Percentiles rank a stretch among this genome's conserved stretches.
Conservation (phyloP, 495 filamentous ascomycete genomes). For the Gamarada debralockiae region DNA sequence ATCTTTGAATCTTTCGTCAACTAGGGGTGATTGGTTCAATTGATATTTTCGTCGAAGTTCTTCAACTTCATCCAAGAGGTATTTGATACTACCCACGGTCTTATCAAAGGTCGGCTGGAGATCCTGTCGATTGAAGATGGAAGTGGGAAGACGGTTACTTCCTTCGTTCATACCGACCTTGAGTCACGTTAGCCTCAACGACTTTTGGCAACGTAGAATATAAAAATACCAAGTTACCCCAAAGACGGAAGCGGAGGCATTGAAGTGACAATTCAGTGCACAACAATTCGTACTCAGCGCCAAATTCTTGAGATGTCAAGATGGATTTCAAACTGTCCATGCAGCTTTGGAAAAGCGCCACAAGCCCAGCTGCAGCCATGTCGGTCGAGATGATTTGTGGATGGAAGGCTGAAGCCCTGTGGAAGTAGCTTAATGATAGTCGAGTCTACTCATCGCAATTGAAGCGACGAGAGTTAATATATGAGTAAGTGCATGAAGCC, state of each 20-base stretch:
- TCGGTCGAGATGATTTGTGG: not conserved
- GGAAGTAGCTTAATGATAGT: too few relatives aligned
- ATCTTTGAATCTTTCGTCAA: not conserved
- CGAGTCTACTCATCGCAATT: too few relatives aligned
- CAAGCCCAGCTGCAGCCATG: slow-evolving; percentile 9
- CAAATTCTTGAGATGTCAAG: slow-evolving; percentile 17
- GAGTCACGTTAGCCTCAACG: too few relatives aligned
- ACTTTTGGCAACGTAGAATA: too few relatives aligned
- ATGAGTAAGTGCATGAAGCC: too few relatives aligned
- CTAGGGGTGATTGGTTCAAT: not conserved
- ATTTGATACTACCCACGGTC: slow-evolving; percentile 10
- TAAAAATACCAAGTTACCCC: slow-evolving; percentile 21
- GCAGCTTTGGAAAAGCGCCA: slow-evolving; percentile 7
- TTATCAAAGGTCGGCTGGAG: slow-evolving; percentile 9
- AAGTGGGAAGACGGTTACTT: not conserved
- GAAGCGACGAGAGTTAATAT: too few relatives aligned
- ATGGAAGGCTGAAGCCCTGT: too few relatives aligned
- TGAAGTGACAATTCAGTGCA: slow-evolving; percentile 20
- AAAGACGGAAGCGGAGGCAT: slow-evolving; percentile 16
- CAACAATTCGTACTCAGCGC: slow-evolving; percentile 18
- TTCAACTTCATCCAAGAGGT: slow-evolving; percentile 16
- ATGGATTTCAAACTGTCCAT: slow-evolving; percentile 16
- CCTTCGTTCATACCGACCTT: slow-evolving; percentile 7
- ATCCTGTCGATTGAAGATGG: slow-evolving; percentile 4
- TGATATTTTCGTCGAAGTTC: slow-evolving; percentile 18